Evolutionary conservation across 106 monocot species (phyloP).

Genomic region (Gastrodia elata): DNA sequence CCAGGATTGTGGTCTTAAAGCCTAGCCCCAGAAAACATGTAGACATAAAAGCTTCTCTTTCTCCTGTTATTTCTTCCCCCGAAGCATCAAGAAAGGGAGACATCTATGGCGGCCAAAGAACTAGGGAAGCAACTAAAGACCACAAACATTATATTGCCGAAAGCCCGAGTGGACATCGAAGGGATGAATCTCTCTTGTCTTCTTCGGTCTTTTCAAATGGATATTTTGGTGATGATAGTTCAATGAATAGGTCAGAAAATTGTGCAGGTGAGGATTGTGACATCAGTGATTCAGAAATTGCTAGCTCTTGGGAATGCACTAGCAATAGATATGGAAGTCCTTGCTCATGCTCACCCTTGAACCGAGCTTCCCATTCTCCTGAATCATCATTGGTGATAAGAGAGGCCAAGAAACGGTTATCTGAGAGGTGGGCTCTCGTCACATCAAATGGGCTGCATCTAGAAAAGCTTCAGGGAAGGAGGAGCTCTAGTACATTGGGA

Average conservation of each 20-base stretch:
- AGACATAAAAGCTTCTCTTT: slow-evolving; percentile 9
- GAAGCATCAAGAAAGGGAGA: slow-evolving; percentile 3
- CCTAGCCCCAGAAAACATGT: slow-evolving; percentile 31
- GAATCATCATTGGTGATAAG: slow-evolving; percentile 37
- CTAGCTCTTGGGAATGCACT: slow-evolving; percentile 25
- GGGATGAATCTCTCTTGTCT: slow-evolving; percentile 26
- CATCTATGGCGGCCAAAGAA: slow-evolving; percentile 6
- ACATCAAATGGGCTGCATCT: slow-evolving; percentile 19
- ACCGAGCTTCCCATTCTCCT: slow-evolving; percentile 23
- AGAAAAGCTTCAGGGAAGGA: slow-evolving; percentile 18
- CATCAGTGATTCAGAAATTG: slow-evolving; percentile 29
- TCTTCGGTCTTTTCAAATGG: slow-evolving; percentile 44
- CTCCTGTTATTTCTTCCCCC: slow-evolving; percentile 5
- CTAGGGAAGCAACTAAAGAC: slow-evolving; percentile 36
- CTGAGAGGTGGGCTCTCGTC: slow-evolving; percentile 48
- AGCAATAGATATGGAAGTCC: slow-evolving; percentile 27
- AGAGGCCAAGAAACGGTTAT: slow-evolving; percentile 63
- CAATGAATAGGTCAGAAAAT: slow-evolving; percentile 31
- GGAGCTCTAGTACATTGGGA: slow-evolving; percentile 45
- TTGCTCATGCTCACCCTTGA: slow-evolving; percentile 24
- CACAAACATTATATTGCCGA: slow-evolving; percentile 23
- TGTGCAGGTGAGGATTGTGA: slow-evolving; percentile 26
- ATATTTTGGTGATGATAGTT: slow-evolving; percentile 48
- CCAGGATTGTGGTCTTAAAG: slow-evolving; percentile 61
- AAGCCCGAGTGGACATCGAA: slow-evolving; percentile 15